Evolutionary conservation across 2,329 filamentous ascomycete genomes (phyloP), one percentile per base, ranked within the genome.

Genomic region (Zalaria sp.): DNA sequence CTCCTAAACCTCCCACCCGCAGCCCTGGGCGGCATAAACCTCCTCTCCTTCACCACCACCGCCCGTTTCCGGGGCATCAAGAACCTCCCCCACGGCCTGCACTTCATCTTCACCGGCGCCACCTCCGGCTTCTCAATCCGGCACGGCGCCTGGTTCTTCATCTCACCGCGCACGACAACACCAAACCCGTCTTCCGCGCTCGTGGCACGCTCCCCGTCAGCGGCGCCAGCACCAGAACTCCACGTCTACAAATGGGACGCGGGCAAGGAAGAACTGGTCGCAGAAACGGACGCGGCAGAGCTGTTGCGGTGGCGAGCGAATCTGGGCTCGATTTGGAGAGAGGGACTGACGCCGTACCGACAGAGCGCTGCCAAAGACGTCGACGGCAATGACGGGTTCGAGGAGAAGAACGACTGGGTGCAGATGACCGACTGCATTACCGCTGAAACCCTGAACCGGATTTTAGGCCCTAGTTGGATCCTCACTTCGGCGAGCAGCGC

Each of bases 41-140:
- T 72, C 38, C 66, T 79, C 39, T 75, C 75, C 37, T 80, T 81
- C 57, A 78, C 73, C 10, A 73, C 74, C 3, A 74, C 75, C 7
- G 63, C 72, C 7, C 69, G 71, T 40, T 80, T 81, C 57, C 66
- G 68, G 43, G 77, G 77, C 27, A 69, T 81, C 50, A 75, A 71
- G 47, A 67, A 74, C 47, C 51, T 81, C 3, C 72, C 75, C 0
- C 51, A 61, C 2, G 76, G 76, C 35, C 66, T 71, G 53, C 77
- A 80, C 53, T 79, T 80, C 48, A 57, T 77, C 11, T 81, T 79
- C 53, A 73, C 69, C 0, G 71, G 74, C 25, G 68, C 71, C 18
- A 75, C 72, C 42, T 66, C 68, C 39, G 71, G 69, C 3, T 63
- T 77, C 9, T 78, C 76, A 0, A 62, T 79, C 27, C 67, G 77